Evolutionary conservation across 345 rosid genomes (phyloP), one percentile per base, ranked within the genome.

Genomic region (Citrus maxima): DNA sequence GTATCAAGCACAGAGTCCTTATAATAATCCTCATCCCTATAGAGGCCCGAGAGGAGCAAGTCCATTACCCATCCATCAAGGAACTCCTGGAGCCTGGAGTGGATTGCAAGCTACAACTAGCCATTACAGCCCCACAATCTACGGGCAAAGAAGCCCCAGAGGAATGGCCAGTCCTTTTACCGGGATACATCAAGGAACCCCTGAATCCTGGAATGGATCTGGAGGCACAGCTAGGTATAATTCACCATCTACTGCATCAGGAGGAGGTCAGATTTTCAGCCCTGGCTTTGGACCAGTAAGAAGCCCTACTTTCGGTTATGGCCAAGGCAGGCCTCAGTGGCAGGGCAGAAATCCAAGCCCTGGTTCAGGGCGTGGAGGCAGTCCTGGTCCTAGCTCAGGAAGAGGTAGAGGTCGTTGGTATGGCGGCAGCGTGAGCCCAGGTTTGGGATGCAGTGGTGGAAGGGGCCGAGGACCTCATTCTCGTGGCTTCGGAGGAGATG

Each of bases 361-460:
- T 19, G 70, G 73, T 61, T 63, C 80, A 73, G 85, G 82, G 46
- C 38, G 28, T 63, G 82, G 65, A 80, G 86, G 87, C 63, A 79
- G 79, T 79, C 75, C 78, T 78, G 81, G 81, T 87, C 63, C 72
- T 67, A 42, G 78, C 79, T 73, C 88, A 21, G 92, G 89, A 76
- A 80, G 90, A 80, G 89, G 91, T 73, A 83, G 86, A 82, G 84
- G 90, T 25, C 46, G 82, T 42, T 76, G 86, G 85, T 73, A 72
- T 59, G 84, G 87, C 4, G 70, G 85, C 27, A 64, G 74, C 58
- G 73, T 59, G 74, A 84, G 73, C 77, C 82, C 84, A 49, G 73
- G 82, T 73, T 77, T 77, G 42, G 87, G 91, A 24, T 67, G 80
- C 65, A 73, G 84, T 74, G 89, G 88, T 25, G 87, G 93, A 80